Conservation (phyloP, 805 yeast species). For the Wickerhamiella sorbophila region DNA sequence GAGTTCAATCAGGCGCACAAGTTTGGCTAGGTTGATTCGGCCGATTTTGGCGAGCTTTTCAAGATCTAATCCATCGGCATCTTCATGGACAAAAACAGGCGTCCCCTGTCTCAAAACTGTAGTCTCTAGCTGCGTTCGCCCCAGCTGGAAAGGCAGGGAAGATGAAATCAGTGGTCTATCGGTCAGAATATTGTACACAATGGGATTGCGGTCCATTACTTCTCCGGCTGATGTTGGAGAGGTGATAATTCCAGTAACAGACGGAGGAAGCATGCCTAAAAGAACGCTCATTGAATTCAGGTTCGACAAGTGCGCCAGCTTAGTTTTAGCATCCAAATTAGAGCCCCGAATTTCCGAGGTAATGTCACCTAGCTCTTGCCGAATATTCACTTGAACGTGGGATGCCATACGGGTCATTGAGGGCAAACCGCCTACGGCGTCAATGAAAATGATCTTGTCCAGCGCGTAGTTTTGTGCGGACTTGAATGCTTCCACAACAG, state of each 20-base stretch:
- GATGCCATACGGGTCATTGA: slow-evolving; percentile 62
- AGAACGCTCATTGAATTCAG: slow-evolving; percentile 49
- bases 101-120: slow-evolving; percentile 71
- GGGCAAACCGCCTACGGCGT: slow-evolving; percentile 81
- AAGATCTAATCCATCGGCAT: slow-evolving; percentile 29
- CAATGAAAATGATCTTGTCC: slow-evolving; percentile 72
- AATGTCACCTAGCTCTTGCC: slow-evolving; percentile 65
- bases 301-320: slow-evolving; percentile 41
- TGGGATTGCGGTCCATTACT: slow-evolving; percentile 50
- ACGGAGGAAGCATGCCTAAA: slow-evolving; percentile 29
- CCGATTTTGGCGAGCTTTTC: slow-evolving; percentile 27
- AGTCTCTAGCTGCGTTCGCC: slow-evolving; percentile 47
- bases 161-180: slow-evolving; percentile 86
- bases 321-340: slow-evolving; percentile 29
- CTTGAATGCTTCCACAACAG: slow-evolving; percentile 27
- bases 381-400: slow-evolving; percentile 74
- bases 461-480: slow-evolving; percentile 28
- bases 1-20: slow-evolving; percentile 53
- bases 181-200: slow-evolving; percentile 77
- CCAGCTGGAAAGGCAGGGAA: slow-evolving; percentile 59
- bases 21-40: slow-evolving; percentile 40
- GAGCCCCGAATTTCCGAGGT: slow-evolving; percentile 40
- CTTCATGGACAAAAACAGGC: slow-evolving; percentile 33
- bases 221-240: slow-evolving; percentile 62
- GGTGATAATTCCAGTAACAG: slow-evolving; percentile 75